These are phyloP conservation scores for Rhynchosporium agropyri DNA, from an alignment of 2,329 filamentous ascomycete genomes.

Conservation along the genomic window DNA sequence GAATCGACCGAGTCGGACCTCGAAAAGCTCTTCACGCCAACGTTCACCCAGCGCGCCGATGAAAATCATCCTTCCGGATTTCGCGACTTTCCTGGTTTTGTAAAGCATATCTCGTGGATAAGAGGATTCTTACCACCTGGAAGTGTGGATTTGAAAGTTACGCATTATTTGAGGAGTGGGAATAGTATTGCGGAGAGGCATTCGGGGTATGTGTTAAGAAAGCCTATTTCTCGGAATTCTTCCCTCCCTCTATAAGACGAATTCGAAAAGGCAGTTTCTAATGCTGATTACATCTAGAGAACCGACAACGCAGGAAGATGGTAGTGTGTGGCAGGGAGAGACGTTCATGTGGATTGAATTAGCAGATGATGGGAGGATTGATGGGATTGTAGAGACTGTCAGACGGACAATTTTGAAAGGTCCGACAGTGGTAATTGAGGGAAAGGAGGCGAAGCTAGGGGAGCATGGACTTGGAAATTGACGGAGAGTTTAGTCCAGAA, in stretches of 20 bases:
- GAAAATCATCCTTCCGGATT: background rate
- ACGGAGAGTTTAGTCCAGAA: no score
- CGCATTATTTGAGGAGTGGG: constrained; percentile 7
- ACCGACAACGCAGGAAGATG: constrained; percentile 1
- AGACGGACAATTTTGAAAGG: constrained; percentile 3
- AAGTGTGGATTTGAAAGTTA: constrained; percentile 9
- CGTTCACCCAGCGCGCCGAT: constrained; percentile 14
- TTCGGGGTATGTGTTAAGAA: background rate
- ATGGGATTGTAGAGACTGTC: constrained; percentile 13
- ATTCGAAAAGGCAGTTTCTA: no score
- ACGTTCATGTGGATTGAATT: constrained; percentile 18
- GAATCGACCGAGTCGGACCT: constrained; percentile 15
- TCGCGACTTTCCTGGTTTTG: constrained; percentile 4
- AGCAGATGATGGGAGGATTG: constrained; percentile 15
- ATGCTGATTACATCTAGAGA: background rate
- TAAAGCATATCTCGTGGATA: constrained; percentile 4
- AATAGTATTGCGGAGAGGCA: constrained; percentile 15
- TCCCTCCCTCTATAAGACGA: no score
- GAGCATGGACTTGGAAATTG: no score
- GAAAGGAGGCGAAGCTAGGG: no score
- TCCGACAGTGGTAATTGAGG: background rate
- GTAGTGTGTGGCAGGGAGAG: background rate
- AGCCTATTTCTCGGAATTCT: no score
- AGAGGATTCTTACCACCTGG: constrained; percentile 6
- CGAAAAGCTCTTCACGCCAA: constrained; percentile 12